Evolutionary conservation across 208 protist species (phyloP), one percentile per base, ranked within the genome.

Genomic region (Plasmodiophora brassicae): DNA sequence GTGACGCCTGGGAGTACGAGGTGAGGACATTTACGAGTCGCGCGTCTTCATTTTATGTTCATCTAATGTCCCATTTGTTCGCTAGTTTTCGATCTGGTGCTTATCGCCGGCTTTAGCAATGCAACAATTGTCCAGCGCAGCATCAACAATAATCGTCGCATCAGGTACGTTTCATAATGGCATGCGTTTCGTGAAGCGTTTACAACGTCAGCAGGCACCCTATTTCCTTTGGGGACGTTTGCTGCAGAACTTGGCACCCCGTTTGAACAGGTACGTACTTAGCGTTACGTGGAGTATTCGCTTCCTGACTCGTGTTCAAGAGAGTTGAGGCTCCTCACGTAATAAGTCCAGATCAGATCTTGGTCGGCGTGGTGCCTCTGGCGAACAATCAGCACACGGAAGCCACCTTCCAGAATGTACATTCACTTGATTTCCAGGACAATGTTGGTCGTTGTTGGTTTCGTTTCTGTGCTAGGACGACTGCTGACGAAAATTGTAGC

Each of bases 241-340:
- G 65, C 65, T 32, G 65, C 65, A n/a, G 65, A 78, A 32, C 65
- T 78, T 8, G 65, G 65, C 10, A 32, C 41, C n/a, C 65, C 65
- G 5, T 78, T 78, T 78, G 65, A 78, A 8, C 65, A 78, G 65
- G 65, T 32, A 5, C 5, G 5, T 36, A 32, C 25, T 57, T 25
- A 28, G 20, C 50, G 25, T 57, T 25, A 57, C 25, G 50, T 57
- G 20, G 20, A 28, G 14, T 57, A 14, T 57, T 25, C 50, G 25
- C 25, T 28, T 57, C 20, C 25, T 57, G 50, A 57, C 14, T 78
- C 41, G 14, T 32, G 5, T 78, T 78, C 10, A n/a, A 78, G 65
- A 5, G n/a, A 78, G 65, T 78, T 32, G 65, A 78, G n/a, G 65
- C 65, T 32, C 65, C 65, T 38, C 65, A 78, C 41, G 65, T 78